phyloP scores from a whole-genome alignment of 768 basidiomycete species.

The Lentinula lateritia region DNA sequence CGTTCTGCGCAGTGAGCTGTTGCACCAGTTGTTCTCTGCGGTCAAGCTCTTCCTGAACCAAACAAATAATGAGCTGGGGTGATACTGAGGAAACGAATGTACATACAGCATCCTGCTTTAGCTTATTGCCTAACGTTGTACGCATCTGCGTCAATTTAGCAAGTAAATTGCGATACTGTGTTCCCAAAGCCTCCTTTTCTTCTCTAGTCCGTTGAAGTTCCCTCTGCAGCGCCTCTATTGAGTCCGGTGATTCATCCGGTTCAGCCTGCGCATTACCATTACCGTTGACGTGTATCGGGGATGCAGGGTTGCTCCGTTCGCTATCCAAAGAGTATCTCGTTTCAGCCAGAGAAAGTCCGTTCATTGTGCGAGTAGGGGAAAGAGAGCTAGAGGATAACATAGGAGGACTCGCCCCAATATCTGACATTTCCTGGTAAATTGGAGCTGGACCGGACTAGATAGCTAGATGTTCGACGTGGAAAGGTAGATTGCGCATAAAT shows the following conservation, averaged over 20 bases:
- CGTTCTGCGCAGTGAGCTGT: conserved; percentile 71
- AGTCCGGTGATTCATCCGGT: conserved; percentile 39
- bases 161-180: conserved; percentile 82
- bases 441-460: not conserved
- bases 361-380: conserved; percentile 17
- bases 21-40: conserved; percentile 81
- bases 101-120: conserved; percentile 91
- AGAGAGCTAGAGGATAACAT: conserved; percentile 24
- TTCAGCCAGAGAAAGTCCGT: conserved; percentile 15
- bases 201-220: conserved; percentile 72
- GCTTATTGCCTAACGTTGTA: conserved; percentile 86
- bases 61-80: conserved; percentile 11
- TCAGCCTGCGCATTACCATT: conserved; percentile 22
- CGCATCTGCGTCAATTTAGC: conserved; percentile 92
- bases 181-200: conserved; percentile 84
- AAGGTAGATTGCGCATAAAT: not conserved
- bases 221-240: conserved; percentile 55
- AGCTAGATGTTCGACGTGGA: not conserved
- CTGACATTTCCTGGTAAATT: not conserved
- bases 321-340: conserved; percentile 42
- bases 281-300: conserved; percentile 26
- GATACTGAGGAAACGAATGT: not conserved
- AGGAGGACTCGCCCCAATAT: conserved; percentile 12
- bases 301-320: conserved; percentile 29
- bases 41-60: conserved; percentile 92